Percentiles rank a stretch among this genome's conserved stretches.
These are phyloP conservation scores for Acacia melanoxylon DNA, from an alignment of 306 rosid genomes.

Conservation along the genomic window DNA sequence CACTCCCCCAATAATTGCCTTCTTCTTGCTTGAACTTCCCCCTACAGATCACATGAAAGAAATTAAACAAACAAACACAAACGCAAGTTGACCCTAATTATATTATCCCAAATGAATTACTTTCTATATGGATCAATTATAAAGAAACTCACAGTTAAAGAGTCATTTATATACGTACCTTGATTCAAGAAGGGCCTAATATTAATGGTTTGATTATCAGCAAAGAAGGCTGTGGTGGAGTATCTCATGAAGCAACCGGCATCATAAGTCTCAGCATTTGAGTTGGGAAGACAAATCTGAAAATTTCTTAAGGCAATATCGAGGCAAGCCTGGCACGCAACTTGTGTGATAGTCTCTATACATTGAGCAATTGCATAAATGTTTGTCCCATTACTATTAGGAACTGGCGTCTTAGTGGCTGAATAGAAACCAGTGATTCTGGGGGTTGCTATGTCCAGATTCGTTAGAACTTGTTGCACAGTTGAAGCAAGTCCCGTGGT, in stretches of 20 bases:
- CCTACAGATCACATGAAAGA: constrained; percentile 8
- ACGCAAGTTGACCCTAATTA: not conserved
- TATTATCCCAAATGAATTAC: not conserved
- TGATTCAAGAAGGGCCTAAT: constrained; percentile 34
- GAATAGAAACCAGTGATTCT: constrained; percentile 49
- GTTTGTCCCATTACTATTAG: constrained; percentile 9
- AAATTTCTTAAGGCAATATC: constrained; percentile 38
- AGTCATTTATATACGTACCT: constrained; percentile 33
- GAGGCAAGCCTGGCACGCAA: constrained; percentile 48
- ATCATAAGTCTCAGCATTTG: constrained; percentile 52
- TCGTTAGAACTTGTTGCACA: constrained; percentile 24
- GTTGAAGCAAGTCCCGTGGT: not conserved
- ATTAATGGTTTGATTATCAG: constrained; percentile 50
- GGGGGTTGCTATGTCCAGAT: constrained; percentile 38
- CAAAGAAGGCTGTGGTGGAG: constrained; percentile 53
- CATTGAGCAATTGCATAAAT: constrained; percentile 70
- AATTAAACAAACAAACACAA: not conserved
- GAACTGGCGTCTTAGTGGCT: constrained; percentile 37
- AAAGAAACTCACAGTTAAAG: not conserved
- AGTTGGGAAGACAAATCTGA: constrained; percentile 46
- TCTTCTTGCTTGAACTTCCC: constrained; percentile 44
- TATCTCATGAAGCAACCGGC: constrained; percentile 72
- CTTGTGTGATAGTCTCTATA: constrained; percentile 40
- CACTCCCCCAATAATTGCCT: constrained; percentile 55
- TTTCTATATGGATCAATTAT: not conserved